A percentile compares a stretch with the other conserved stretches of the same genome.
Evolutionary conservation across 176 grass and related monocot genomes (phyloP).

Genomic region (Olyra latifolia): DNA sequence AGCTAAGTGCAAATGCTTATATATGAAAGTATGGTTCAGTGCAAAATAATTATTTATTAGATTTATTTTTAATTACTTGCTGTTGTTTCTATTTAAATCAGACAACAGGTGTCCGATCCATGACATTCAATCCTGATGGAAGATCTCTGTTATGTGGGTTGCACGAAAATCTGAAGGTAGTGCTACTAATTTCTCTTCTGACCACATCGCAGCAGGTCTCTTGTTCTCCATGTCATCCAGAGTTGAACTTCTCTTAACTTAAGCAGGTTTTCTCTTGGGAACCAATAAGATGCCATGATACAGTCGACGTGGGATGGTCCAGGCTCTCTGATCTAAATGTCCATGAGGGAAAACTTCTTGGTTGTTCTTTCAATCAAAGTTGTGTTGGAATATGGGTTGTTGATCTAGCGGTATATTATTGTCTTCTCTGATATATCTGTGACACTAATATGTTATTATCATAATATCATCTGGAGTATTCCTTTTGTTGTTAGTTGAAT

Average conservation of each 20-base stretch:
- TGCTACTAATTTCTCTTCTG: conserved; percentile 21
- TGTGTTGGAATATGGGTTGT: conserved; percentile 99
- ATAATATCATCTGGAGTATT: not conserved
- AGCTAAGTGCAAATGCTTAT: not conserved
- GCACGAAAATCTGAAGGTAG: conserved; percentile 95
- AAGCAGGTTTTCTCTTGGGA: conserved; percentile 93
- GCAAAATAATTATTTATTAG: not conserved
- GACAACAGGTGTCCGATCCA: conserved; percentile 89
- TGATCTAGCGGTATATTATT: conserved; percentile 72
- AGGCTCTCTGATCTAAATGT: conserved; percentile 94
- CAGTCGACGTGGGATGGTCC: conserved; percentile 98
- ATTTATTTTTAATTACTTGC: conserved; percentile 13
- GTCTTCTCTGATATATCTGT: not conserved
- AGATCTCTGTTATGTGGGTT: conserved; percentile 90
- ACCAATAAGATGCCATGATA: conserved; percentile 90
- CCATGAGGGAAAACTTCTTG: conserved; percentile 98
- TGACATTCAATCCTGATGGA: conserved; percentile 98
- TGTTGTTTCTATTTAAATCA: conserved; percentile 38
- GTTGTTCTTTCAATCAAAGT: conserved; percentile 98
- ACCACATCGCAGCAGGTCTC: not conserved
- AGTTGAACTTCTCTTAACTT: conserved; percentile 38
- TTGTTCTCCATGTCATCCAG: conserved; percentile 15
- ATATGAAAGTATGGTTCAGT: not conserved
- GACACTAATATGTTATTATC: not conserved
- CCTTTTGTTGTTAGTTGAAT: conserved; percentile 19